Evolutionary conservation across 139 green algal species (phyloP), one percentile per base, ranked within the genome.

Genomic region (Diplosphaera chodatii): DNA sequence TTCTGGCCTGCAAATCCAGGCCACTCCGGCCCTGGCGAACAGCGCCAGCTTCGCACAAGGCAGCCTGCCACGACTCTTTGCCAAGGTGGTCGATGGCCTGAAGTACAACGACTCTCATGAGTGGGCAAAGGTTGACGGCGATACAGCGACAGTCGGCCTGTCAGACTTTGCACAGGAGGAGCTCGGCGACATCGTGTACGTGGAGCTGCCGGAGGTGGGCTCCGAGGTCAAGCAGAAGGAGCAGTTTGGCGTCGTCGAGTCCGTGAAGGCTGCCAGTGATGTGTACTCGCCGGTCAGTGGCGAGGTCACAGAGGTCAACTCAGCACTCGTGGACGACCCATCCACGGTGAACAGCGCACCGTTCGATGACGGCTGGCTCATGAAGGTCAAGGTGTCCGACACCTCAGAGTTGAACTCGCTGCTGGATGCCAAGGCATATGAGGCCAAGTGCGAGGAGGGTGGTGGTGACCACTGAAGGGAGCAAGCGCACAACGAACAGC

Each of bases 161-260:
- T 94, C 88, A 1, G 93, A 99, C 82, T 93, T 95, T 82, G 95
- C 95, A 3, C 94, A 99, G 91, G 94, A 92, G 63, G 89, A 97
- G 83, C 87, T 99, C 29, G 95, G 95, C 18, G 95, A 99, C 71
- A 86, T 99, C 10, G 95, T 99, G 59, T 98, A 96, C 75, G 91
- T 98, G 5, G 95, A 99, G 81, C 82, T 98, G 33, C 95, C 95
- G n/a, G 92, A 97, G 68, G 92, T 97, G 16, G 95, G 95, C 33
- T 78, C 83, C 68, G 62, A 76, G 27, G 68, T 99, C n/a, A 86
- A 73, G n/a, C 85, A 89, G 70, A 88, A 85, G 16, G 86, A 97
- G 70, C 87, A 84, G 4, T 98, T 98, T 74, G 95, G 93, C 33
- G 94, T 98, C 4, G 92, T 99, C 4, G 95, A 99, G 89, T 98